Base-by-base conservation (phyloP, 257 asterid species). In the Solanum chilense region DNA sequence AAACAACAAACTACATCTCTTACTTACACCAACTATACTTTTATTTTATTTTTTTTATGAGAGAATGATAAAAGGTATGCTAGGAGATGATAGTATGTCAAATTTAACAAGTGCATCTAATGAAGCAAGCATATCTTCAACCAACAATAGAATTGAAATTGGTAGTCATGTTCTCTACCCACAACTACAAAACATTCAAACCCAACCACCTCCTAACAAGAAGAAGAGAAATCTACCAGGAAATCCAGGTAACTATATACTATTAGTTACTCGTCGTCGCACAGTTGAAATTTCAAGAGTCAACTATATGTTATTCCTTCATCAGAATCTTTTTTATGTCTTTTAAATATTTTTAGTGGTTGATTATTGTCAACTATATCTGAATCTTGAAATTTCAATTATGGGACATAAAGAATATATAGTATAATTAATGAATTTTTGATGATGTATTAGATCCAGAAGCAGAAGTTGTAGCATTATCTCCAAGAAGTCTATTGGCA, bases 211-310 rank as follows among this genome's bases (percentile, higher is more conserved):
- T 49, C 31, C 85, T 49, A 81, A 81, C 20, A 94, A 92, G 94
- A 93, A 91, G 92, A 90, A 92, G 89, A 89, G 98, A 89, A 94
- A 93, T 74, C 94, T 94, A 49, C 98, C 98, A 14, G 98, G 98
- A 75, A 91, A 94, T 90, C 98, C 98, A 25, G 98, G 98, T 94
- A 82, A 14, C 25, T 41, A 7, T 62, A 15, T 44, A n/a, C 35
- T 56, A 27, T 25, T 37, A n/a, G n/a, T 52, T 9, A 9, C 13
- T 68, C 9, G 13, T 27, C 27, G 31, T 27, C 3, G 1, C 35
- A 66, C 5, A 2, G 4, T 27, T 68, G 2, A 12, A 6, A 68
- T 68, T 68, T 27, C 5, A 1, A 27, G 11, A 68, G 37, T 66
- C 37, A 66, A 68, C 5, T 14, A 68, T 14, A 68, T 27, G 3